These are phyloP conservation scores for Liriodendron chinense DNA, from an alignment of 164 flowering plant genomes.

Conservation along the genomic window DNA sequence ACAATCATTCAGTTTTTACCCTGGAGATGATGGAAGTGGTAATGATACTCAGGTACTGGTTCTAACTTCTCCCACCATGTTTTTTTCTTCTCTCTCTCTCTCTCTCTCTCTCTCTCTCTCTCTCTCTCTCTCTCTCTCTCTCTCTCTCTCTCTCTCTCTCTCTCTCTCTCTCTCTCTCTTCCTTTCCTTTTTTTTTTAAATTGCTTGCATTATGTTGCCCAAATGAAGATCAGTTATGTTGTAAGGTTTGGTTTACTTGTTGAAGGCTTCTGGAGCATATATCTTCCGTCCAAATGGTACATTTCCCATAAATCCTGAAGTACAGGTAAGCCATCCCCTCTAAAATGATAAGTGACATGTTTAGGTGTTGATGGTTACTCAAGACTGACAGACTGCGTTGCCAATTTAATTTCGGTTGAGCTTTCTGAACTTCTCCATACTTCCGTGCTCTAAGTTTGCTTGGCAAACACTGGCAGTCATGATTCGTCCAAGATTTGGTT, in stretches of 20 bases:
- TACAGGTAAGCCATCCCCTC: conserved; percentile 37
- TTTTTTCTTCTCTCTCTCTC: neutral
- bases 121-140: no score
- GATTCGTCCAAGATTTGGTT: neutral
- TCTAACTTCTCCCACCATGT: neutral
- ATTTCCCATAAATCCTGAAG: conserved; percentile 44
- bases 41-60: conserved; percentile 68
- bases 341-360: neutral
- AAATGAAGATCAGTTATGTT: conserved; percentile 12
- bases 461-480: neutral
- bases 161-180: no score
- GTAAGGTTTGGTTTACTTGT: conserved; percentile 12
- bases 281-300: conserved; percentile 92
- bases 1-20: conserved; percentile 64
- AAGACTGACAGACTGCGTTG: neutral
- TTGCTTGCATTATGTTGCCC: neutral
- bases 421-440: neutral
- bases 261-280: conserved; percentile 95
- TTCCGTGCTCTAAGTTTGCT: neutral
- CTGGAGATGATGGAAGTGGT: conserved; percentile 65
- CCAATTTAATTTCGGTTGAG: neutral
- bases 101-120: no score
- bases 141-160: no score
- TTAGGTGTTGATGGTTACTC: neutral
- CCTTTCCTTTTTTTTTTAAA: neutral